These are phyloP conservation scores for Podaxis sp. DNA, from an alignment of 768 basidiomycete species.

Conservation along the genomic window DNA sequence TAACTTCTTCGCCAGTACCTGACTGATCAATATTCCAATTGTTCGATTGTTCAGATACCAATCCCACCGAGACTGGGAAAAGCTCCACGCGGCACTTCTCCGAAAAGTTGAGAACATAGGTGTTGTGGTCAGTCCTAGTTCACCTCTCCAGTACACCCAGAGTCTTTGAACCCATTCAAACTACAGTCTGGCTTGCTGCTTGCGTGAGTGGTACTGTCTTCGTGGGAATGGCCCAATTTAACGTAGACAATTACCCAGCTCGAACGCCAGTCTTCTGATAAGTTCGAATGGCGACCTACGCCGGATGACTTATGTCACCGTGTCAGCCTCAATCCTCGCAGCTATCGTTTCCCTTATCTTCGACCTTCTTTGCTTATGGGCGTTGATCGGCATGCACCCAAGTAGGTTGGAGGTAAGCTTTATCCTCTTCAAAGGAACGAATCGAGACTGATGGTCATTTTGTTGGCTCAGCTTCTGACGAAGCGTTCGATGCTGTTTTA, in stretches of 20 bases:
- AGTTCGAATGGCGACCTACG: constrained; percentile 5
- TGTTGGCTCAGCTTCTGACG: constrained; percentile 2
- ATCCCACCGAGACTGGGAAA: constrained; percentile 10
- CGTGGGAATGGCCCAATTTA: background rate
- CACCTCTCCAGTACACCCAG: background rate
- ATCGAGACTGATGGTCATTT: background rate
- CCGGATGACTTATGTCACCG: constrained; percentile 10
- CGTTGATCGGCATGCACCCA: constrained; percentile 10
- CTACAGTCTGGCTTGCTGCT: constrained; percentile 14
- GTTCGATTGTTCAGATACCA: constrained; percentile 3
- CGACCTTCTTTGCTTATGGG: constrained; percentile 15
- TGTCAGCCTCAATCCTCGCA: constrained; percentile 10
- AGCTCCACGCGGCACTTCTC: constrained; percentile 10
- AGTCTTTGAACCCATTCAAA: background rate
- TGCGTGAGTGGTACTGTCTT: constrained; percentile 4
- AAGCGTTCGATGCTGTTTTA: constrained; percentile 13
- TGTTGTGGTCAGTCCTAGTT: constrained; percentile 9
- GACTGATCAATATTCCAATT: background rate
- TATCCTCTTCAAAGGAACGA: no score
- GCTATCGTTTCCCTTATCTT: constrained; percentile 11
- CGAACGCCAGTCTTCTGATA: constrained; percentile 12
- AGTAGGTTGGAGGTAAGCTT: constrained; percentile 7
- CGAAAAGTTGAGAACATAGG: constrained; percentile 17
- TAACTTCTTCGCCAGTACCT: background rate
- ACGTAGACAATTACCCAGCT: background rate